Percentiles rank a stretch among this genome's conserved stretches.
phyloP scores from a whole-genome alignment of 2,329 filamentous ascomycete species.

The Tricladium varicosporioides region DNA sequence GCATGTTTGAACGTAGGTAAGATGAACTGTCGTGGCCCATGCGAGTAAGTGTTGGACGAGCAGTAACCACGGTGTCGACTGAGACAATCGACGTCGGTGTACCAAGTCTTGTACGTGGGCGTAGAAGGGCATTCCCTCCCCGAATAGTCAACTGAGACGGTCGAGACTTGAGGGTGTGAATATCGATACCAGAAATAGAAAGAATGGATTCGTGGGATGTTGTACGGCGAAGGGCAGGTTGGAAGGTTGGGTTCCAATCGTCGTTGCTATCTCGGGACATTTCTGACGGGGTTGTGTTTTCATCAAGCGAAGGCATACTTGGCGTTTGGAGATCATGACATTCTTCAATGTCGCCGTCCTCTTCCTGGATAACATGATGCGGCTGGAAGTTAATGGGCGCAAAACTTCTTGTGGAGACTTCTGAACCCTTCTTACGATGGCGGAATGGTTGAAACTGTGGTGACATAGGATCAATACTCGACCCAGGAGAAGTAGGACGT shows the following conservation, averaged over 20 bases:
- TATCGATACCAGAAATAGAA: conserved; percentile 84
- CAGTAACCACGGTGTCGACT: conserved; percentile 57
- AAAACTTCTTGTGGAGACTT: conserved; percentile 51
- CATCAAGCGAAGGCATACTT: conserved; percentile 21
- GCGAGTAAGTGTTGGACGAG: conserved; percentile 53
- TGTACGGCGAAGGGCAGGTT: conserved; percentile 57
- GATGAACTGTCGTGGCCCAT: conserved; percentile 48
- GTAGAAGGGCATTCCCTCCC: conserved; percentile 46
- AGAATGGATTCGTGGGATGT: conserved; percentile 86
- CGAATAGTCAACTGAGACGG: conserved; percentile 69
- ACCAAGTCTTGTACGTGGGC: conserved; percentile 46
- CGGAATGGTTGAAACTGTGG: conserved; percentile 52
- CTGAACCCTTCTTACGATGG: conserved; percentile 56
- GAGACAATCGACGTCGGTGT: conserved; percentile 41
- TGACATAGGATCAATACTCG: conserved; percentile 67
- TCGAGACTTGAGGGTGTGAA: conserved; percentile 74
- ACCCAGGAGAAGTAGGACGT: conserved; percentile 78
- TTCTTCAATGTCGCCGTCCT: conserved; percentile 33
- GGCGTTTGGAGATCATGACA: conserved; percentile 25
- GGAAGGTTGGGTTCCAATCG: conserved; percentile 34
- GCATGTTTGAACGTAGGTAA: conserved; percentile 56
- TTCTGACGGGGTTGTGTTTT: conserved; percentile 24
- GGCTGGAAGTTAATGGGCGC: conserved; percentile 35
- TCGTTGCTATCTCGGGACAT: conserved; percentile 19
- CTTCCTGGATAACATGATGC: conserved; percentile 34